Evolutionary conservation across 495 filamentous ascomycete genomes (phyloP), one percentile per base, ranked within the genome.

Genomic region (Lepraria neglecta): DNA sequence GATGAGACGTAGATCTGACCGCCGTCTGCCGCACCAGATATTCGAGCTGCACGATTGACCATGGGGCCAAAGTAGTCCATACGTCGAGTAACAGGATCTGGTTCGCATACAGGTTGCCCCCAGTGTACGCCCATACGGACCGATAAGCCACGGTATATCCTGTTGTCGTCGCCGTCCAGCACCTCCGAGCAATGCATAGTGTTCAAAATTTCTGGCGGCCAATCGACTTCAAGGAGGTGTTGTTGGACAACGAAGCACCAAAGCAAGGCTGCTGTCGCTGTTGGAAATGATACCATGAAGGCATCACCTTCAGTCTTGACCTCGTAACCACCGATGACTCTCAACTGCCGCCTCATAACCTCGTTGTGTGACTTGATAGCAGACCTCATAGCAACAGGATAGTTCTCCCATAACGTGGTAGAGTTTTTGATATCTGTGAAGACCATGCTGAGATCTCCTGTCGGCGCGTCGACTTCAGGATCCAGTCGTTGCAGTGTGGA

Each of bases 11-110:
- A 92, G 57, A 97, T 96, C 73, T 99, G 92, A 3, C 94, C 94
- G 44, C 94, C 94, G 70, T 99, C 94, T n/a, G 94, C 94, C 56
- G 90, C 90, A 43, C 88, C 84, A 7, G 89, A 92, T 55, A 99
- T 94, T 72, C 94, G 87, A 53, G 92, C 87, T 0, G 94, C 90
- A 62, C 92, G 89, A 73, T 99, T 99, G 64, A 99, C 94, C 90
- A 99, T 97, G 1, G 95, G 94, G 10, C 94, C 94, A 72, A 97
- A 97, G 73, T 99, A 99, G 70, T 99, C 94, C 94, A 99, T 99
- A 45, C 94, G 91, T 52, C 90, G 85, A 11, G 94, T 99, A 6
- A 99, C 89, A 0, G 94, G 92, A 72, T 99, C 94, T 38, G 87
- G 86, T 70, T 97, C 94, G 66, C 90, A 95, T 58, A 99, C 91